These are phyloP conservation scores for Lichtheimia ramosa DNA, from an alignment of 371 early-diverging fungal genomes.

Conservation along the genomic window DNA sequence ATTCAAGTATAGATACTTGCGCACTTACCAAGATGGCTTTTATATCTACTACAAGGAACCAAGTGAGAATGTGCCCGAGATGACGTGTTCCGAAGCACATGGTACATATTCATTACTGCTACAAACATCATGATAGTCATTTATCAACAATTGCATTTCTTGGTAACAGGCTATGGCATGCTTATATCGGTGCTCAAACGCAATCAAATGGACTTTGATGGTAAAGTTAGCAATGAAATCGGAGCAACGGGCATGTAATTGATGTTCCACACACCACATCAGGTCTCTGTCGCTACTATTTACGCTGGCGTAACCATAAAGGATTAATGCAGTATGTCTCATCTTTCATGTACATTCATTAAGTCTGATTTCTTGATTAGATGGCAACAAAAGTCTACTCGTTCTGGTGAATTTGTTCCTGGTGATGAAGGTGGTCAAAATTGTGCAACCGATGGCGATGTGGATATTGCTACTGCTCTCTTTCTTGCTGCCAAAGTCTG, in stretches of 20 bases:
- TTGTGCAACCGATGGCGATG: constrained; percentile 66
- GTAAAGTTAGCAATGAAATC: constrained; percentile 15
- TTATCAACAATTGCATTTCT: background rate
- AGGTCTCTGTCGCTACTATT: constrained; percentile 56
- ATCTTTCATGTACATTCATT: background rate
- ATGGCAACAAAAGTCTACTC: constrained; percentile 58
- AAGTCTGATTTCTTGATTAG: too few species aligned
- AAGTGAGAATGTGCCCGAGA: constrained; percentile 34
- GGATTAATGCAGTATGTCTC: constrained; percentile 54
- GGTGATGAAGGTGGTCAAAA: constrained; percentile 55
- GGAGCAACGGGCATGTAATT: background rate
- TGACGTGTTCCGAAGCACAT: constrained; percentile 56
- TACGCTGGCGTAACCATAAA: constrained; percentile 51
- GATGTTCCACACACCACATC: constrained; percentile 4
- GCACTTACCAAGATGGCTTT: constrained; percentile 40
- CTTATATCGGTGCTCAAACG: constrained; percentile 58
- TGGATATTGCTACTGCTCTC: constrained; percentile 58
- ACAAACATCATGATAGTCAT: background rate
- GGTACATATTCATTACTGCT: constrained; percentile 19
- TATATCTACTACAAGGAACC: constrained; percentile 53
- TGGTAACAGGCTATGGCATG: constrained; percentile 59
- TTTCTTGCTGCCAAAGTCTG: constrained; percentile 58
- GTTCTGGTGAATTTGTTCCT: constrained; percentile 36
- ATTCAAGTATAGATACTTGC: constrained; percentile 33
- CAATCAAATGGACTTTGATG: constrained; percentile 63